Evolutionary conservation across 352 stramenopile genomes (phyloP).

Genomic region (Phytophthora idaei): DNA sequence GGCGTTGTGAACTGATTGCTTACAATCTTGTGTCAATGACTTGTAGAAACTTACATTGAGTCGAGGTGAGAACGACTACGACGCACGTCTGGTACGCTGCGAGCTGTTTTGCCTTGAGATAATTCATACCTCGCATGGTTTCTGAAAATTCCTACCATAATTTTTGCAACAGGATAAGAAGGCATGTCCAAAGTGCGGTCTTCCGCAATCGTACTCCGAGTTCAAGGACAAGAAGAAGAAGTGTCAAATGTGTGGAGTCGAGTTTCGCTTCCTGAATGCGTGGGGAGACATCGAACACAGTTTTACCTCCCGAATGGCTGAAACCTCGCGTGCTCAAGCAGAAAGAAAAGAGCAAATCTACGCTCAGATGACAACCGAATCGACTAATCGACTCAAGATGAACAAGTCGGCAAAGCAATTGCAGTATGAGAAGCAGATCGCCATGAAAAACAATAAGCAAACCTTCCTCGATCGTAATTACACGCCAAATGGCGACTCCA

Average conservation of each 20-base stretch:
- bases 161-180: constrained; percentile 71
- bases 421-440: constrained; percentile 70
- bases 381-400: constrained; percentile 39
- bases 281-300: constrained; percentile 74
- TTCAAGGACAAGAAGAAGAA: constrained; percentile 89
- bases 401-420: constrained; percentile 63
- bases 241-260: constrained; percentile 77
- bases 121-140: neutral
- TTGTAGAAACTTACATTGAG: constrained; percentile 74
- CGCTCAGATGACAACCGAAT: constrained; percentile 43
- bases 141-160: neutral
- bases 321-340: constrained; percentile 44
- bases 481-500: constrained; percentile 44
- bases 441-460: constrained; percentile 55
- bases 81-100: constrained; percentile 48
- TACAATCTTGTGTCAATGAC: neutral
- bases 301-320: constrained; percentile 68
- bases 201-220: constrained; percentile 80
- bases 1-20: constrained; percentile 1
- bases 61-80: constrained; percentile 80
- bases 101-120: neutral
- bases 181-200: constrained; percentile 67
- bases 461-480: constrained; percentile 78
- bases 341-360: constrained; percentile 63
- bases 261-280: constrained; percentile 74